Conservation (phyloP, 176 grass and related monocot genomes). For the Pontederia paniculata region DNA sequence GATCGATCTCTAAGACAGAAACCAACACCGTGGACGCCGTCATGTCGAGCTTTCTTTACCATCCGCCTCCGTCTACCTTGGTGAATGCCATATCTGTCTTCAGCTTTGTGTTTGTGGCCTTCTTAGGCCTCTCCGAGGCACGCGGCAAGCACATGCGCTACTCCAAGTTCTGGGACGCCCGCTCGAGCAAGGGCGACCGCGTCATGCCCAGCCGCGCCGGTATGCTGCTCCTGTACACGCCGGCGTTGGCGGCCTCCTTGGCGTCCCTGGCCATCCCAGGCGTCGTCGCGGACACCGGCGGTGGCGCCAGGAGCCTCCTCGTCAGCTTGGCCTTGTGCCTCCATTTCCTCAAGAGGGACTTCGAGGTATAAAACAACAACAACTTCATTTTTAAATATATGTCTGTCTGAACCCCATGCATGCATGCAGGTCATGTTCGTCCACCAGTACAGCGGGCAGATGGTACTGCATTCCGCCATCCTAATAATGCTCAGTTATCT, state of each 20-base stretch:
- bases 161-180: slow-evolving; percentile 62
- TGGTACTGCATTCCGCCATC: slow-evolving; percentile 26
- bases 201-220: slow-evolving; percentile 19
- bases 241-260: slow-evolving; percentile 25
- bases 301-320: slow-evolving; percentile 8
- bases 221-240: slow-evolving; percentile 54
- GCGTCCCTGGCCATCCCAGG: slow-evolving; percentile 37
- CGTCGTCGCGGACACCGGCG: slow-evolving; percentile 4
- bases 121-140: slow-evolving; percentile 32
- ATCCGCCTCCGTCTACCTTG: slow-evolving; percentile 27
- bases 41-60: slow-evolving; percentile 37
- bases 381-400: not conserved
- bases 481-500: slow-evolving; percentile 41
- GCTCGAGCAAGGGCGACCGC: not conserved
- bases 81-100: slow-evolving; percentile 33
- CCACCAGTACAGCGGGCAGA: slow-evolving; percentile 40
- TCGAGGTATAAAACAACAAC: slow-evolving; percentile 60
- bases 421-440: slow-evolving; percentile 37
- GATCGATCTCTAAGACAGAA: no score
- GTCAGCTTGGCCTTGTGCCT: slow-evolving; percentile 32
- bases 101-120: slow-evolving; percentile 19
- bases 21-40: not conserved
- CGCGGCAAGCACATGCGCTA: slow-evolving; percentile 38
- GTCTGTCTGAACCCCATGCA: not conserved
- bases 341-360: slow-evolving; percentile 56